Percentiles rank a stretch among this genome's conserved stretches.
Conservation (phyloP, 208 protist genomes). For the Strigomonas culicis region DNA sequence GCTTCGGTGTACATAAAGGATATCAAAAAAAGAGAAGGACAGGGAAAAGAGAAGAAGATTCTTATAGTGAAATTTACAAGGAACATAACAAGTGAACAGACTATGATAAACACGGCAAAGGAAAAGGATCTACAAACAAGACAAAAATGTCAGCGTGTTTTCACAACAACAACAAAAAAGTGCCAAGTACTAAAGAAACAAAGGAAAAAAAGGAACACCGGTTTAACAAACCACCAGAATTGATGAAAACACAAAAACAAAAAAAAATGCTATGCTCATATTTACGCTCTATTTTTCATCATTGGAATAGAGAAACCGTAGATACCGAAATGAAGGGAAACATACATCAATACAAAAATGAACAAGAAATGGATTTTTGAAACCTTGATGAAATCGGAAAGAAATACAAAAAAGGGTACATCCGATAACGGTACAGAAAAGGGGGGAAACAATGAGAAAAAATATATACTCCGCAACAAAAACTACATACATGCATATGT, state of each 20-base stretch:
- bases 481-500: not conserved
- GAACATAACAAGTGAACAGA: not conserved
- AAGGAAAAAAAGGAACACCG: constrained; percentile 7
- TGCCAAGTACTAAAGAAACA: constrained; percentile 3
- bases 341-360: not conserved
- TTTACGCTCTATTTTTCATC: too few species aligned
- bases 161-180: not conserved
- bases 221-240: not conserved
- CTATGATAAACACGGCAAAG: not conserved
- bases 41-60: not conserved
- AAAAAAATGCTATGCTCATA: constrained; percentile 11
- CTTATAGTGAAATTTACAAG: not conserved
- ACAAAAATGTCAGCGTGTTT: not conserved
- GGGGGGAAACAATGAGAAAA: constrained; percentile 1
- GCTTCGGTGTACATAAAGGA: too few species aligned
- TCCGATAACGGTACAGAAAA: not conserved
- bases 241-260: not conserved
- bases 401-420: not conserved
- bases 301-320: too few species aligned
- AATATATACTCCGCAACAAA: not conserved
- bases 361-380: not conserved
- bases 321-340: not conserved
- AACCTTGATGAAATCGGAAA: not conserved
- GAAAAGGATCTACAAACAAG: not conserved
- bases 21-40: not conserved